phyloP scores from a whole-genome alignment of 1,284 basidiomycete species.

The Melanopsichium pennsylvanicum region DNA sequence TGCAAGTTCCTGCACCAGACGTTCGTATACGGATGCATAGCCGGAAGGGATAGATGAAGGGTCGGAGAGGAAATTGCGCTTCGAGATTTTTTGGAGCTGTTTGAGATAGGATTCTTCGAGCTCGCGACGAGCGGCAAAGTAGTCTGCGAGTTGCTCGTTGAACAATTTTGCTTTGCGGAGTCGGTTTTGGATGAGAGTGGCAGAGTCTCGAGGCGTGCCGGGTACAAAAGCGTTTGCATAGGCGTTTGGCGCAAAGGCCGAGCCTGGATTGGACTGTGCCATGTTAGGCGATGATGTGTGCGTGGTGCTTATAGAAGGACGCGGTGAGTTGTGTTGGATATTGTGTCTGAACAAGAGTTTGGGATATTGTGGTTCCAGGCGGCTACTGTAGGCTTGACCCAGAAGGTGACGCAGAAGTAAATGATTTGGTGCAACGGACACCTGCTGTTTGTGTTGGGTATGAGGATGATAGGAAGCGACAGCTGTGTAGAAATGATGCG shows the following conservation, averaged over 20 bases:
- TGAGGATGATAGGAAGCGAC: no score
- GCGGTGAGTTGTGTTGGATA: no score
- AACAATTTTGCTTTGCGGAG: slow-evolving; percentile 56
- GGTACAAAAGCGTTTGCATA: slow-evolving; percentile 51
- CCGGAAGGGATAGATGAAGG: slow-evolving; percentile 55
- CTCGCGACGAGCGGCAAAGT: slow-evolving; percentile 68
- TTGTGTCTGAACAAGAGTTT: no score
- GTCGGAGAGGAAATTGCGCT: slow-evolving; percentile 64
- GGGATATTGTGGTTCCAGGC: no score
- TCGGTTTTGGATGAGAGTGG: slow-evolving; percentile 37
- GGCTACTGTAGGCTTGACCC: no score
- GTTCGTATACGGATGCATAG: slow-evolving; percentile 61
- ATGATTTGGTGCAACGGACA: no score
- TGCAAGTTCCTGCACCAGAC: slow-evolving; percentile 59
- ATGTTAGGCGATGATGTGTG: slow-evolving; percentile 1
- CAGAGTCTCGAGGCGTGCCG: slow-evolving; percentile 35
- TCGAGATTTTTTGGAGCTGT: slow-evolving; percentile 68
- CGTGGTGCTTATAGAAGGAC: no score
- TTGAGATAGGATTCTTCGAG: slow-evolving; percentile 69
- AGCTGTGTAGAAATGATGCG: no score
- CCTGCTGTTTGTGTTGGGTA: no score
- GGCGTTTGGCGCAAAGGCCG: slow-evolving; percentile 37
- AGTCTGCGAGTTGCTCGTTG: slow-evolving; percentile 66
- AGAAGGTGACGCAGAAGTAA: no score
- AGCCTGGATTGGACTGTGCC: slow-evolving; percentile 29